phyloP scores from a whole-genome alignment of 805 yeast species.

The Maudiozyma pseudohumilis region DNA sequence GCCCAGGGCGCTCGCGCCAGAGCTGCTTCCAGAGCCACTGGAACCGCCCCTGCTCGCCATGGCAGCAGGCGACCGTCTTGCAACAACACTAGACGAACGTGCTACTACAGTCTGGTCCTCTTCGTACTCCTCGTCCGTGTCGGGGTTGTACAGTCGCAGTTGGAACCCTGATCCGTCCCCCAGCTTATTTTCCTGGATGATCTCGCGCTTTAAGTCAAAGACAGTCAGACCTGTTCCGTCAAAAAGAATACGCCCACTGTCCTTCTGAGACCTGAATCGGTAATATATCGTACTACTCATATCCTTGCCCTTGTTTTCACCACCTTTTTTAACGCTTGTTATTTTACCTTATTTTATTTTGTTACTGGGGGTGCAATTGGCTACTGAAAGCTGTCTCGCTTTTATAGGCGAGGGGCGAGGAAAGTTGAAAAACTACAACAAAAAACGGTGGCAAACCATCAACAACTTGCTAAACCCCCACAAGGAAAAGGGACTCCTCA shows the following conservation, averaged over 20 bases:
- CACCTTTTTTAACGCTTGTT: too few species aligned
- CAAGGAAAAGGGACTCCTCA: not conserved
- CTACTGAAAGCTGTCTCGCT: too few species aligned
- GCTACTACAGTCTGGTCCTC: slow-evolving; percentile 91
- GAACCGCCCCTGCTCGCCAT: too few species aligned
- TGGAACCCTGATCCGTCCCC: slow-evolving; percentile 83
- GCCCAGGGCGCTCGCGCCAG: slow-evolving; percentile 31
- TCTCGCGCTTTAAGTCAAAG: slow-evolving; percentile 87
- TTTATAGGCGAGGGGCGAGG: too few species aligned
- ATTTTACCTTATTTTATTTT: too few species aligned
- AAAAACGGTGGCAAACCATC: not conserved
- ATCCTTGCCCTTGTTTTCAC: too few species aligned
- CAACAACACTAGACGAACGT: slow-evolving; percentile 76
- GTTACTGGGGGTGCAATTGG: too few species aligned
- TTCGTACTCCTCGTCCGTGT: slow-evolving; percentile 61
- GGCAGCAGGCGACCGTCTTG: slow-evolving; percentile 62
- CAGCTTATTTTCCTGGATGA: slow-evolving; percentile 67
- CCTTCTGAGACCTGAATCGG: slow-evolving; percentile 73
- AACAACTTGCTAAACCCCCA: not conserved
- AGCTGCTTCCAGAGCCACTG: not conserved
- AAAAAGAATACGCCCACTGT: slow-evolving; percentile 67
- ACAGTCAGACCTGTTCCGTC: slow-evolving; percentile 97
- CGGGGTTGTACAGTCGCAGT: slow-evolving; percentile 59
- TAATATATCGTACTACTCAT: slow-evolving; percentile 90
- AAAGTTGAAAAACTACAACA: too few species aligned